Conservation (phyloP, 1,139 yeast genomes). For the Saccharomycopsis phalli region DNA sequence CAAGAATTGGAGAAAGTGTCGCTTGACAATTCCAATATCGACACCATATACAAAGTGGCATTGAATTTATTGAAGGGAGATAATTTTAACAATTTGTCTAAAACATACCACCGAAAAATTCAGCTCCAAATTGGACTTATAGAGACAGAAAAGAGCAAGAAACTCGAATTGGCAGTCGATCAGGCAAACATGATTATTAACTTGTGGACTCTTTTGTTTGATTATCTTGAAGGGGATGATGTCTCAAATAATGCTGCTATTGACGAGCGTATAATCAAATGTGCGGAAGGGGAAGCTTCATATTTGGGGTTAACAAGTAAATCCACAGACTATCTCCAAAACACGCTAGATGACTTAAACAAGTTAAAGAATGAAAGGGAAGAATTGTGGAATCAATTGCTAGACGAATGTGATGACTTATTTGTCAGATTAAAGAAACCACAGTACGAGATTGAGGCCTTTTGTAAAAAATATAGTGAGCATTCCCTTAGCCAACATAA, state of each 20-base stretch:
- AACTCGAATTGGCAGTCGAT: constrained; percentile 11
- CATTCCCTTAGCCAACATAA: constrained; percentile 25
- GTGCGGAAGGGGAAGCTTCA: constrained; percentile 18
- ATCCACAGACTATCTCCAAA: constrained; percentile 8
- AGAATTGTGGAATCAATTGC: constrained; percentile 23
- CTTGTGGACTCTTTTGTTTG: constrained; percentile 16
- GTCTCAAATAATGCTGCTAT: constrained; percentile 1
- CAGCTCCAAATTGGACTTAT: constrained; percentile 14
- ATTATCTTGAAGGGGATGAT: constrained; percentile 1
- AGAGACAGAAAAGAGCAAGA: constrained; percentile 12
- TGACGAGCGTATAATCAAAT: constrained; percentile 16
- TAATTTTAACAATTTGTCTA: constrained; percentile 19
- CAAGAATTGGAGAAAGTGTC: constrained; percentile 15
- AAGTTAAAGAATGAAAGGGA: constrained; percentile 22
- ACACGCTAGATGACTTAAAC: constrained; percentile 21
- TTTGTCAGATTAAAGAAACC: constrained; percentile 47
- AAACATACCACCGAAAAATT: constrained; percentile 12
- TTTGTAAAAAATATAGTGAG: too few relatives aligned
- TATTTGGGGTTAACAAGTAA: constrained; percentile 5
- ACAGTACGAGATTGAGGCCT: constrained; percentile 26
- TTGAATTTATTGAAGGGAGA: constrained; percentile 12
- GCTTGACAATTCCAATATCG: constrained; percentile 9
- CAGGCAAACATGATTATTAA: constrained; percentile 13
- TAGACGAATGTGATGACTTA: constrained; percentile 33
- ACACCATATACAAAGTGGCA: constrained; percentile 15